Evolutionary conservation across 106 monocot species (phyloP).

Genomic region (Hemerocallis citrina): DNA sequence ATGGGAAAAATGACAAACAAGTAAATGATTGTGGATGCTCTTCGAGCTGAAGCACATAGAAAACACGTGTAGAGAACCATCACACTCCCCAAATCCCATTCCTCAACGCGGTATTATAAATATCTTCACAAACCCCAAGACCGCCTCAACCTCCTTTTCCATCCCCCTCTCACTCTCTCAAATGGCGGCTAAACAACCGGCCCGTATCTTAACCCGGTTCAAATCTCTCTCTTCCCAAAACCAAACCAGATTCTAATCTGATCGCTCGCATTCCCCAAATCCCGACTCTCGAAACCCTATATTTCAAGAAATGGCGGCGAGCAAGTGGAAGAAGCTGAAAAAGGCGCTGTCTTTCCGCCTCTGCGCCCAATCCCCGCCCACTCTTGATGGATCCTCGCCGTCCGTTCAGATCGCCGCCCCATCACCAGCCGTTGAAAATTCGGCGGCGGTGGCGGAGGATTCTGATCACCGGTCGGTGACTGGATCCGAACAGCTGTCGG

Average conservation of each 20-base stretch:
- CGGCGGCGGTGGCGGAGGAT: conserved; percentile 10
- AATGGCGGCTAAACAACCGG: background rate
- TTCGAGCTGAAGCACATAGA: no score
- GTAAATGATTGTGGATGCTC: no score
- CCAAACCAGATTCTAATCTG: background rate
- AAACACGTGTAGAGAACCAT: no score
- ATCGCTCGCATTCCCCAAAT: background rate
- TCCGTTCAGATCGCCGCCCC: conserved; percentile 9
- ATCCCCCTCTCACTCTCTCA: background rate
- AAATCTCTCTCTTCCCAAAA: background rate
- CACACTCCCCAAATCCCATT: no score
- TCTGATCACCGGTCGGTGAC: background rate
- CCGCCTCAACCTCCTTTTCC: background rate
- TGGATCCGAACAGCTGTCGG: background rate
- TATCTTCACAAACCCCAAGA: background rate
- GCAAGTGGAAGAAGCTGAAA: conserved; percentile 63
- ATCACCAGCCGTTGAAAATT: background rate
- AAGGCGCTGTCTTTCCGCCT: conserved; percentile 45
- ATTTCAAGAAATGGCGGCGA: conserved; percentile 50
- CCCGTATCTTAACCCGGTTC: background rate
- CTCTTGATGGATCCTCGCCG: conserved; percentile 25
- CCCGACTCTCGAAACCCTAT: background rate
- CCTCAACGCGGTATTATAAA: no score
- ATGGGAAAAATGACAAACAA: no score
- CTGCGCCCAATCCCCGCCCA: conserved; percentile 42